Evolutionary conservation across 2,329 filamentous ascomycete genomes (phyloP).

Genomic region (Cytospora piceicola): DNA sequence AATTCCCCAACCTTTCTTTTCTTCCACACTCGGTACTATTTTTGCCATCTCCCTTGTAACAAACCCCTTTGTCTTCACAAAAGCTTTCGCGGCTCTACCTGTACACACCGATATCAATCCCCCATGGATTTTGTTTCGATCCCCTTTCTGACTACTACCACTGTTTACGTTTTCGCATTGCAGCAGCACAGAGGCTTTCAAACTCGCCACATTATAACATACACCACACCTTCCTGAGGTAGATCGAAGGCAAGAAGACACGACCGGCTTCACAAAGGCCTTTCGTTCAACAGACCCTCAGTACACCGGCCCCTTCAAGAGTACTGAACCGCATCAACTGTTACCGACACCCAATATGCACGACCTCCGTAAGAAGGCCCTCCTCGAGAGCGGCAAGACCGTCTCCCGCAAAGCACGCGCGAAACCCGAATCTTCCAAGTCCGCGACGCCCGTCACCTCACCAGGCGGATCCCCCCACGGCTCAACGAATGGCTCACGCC

Average conservation of each 20-base stretch:
- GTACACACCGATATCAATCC: constrained; percentile 12
- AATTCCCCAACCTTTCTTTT: constrained; percentile 16
- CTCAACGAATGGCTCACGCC: constrained; percentile 63
- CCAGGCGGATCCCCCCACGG: constrained; percentile 60
- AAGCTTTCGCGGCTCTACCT: constrained; percentile 10
- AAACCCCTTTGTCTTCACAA: constrained; percentile 12
- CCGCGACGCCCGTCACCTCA: constrained; percentile 62
- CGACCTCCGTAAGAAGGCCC: constrained; percentile 68
- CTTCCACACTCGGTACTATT: neutral
- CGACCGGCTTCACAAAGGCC: neutral
- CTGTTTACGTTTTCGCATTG: constrained; percentile 19
- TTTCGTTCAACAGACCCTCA: neutral
- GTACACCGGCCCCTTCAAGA: neutral
- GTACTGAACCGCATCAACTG: neutral
- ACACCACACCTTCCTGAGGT: constrained; percentile 11
- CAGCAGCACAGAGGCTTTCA: constrained; percentile 26
- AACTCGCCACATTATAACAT: constrained; percentile 24
- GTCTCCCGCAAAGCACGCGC: constrained; percentile 69
- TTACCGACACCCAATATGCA: constrained; percentile 53
- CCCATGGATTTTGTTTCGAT: constrained; percentile 37
- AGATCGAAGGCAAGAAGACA: neutral
- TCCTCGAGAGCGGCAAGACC: constrained; percentile 73
- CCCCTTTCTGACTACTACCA: constrained; percentile 23
- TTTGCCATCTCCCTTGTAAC: neutral
- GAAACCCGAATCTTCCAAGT: constrained; percentile 55